Evolutionary conservation across 2,329 filamentous ascomycete species (phyloP).

Genomic region (Neoascochyta sp.): DNA sequence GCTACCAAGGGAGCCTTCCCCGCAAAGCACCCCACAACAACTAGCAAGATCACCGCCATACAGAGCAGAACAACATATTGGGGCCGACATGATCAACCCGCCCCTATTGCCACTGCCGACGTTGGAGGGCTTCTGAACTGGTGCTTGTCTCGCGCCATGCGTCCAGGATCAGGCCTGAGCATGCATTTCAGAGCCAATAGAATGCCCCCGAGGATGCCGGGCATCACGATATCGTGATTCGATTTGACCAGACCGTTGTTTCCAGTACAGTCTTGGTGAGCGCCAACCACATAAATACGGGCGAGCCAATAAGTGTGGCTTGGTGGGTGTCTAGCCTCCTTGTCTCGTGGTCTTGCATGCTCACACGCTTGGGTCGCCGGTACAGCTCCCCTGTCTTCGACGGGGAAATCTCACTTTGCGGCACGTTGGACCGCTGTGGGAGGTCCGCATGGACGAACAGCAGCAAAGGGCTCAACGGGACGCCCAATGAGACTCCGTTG

Average conservation of each 20-base stretch:
- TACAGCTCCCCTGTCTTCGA: constrained; percentile 12
- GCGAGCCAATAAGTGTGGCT: constrained; percentile 1
- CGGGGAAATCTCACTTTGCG: constrained; percentile 13
- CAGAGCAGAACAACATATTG: no score
- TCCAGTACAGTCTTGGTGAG: no score
- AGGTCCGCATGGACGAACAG: constrained; percentile 8
- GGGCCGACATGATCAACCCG: no score
- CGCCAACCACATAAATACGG: constrained; percentile 3
- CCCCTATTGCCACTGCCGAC: no score
- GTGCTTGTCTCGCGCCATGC: no score
- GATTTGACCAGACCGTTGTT: constrained; percentile 1
- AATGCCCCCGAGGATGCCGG: not conserved
- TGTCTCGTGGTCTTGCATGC: constrained; percentile 7
- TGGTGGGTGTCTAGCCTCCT: constrained; percentile 2
- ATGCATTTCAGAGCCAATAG: constrained; percentile 1
- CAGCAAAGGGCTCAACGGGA: constrained; percentile 4
- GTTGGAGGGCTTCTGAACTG: no score
- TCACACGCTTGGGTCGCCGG: constrained; percentile 10
- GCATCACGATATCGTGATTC: constrained; percentile 1
- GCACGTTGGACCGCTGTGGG: constrained; percentile 9
- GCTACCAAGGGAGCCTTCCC: no score
- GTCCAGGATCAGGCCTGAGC: no score
- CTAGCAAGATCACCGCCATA: no score
- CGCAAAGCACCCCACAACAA: no score
- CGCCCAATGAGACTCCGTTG: constrained; percentile 8